A percentile compares a stretch with the other conserved stretches of the same genome.
Conservation (phyloP, 345 rosid genomes). For the Toxicodendron radicans region DNA sequence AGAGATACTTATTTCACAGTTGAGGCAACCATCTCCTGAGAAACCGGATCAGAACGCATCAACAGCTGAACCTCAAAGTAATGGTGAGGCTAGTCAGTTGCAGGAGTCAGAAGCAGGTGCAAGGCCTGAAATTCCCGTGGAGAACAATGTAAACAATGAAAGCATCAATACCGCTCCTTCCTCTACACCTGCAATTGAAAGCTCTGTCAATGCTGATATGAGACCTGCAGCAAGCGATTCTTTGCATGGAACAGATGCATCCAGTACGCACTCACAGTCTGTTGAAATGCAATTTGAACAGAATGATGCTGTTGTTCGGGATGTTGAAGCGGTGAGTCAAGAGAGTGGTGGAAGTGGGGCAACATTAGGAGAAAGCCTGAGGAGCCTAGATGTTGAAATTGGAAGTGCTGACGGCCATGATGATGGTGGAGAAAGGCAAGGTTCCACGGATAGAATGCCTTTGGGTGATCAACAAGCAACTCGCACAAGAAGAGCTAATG, state of each 20-base stretch:
- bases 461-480: slow-evolving; percentile 60
- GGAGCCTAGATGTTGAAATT: slow-evolving; percentile 96
- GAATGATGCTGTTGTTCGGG: slow-evolving; percentile 73
- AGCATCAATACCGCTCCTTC: slow-evolving; percentile 41
- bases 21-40: slow-evolving; percentile 69
- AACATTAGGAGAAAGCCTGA: slow-evolving; percentile 92
- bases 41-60: slow-evolving; percentile 56
- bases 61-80: slow-evolving; percentile 46
- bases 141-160: slow-evolving; percentile 45
- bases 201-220: slow-evolving; percentile 46
- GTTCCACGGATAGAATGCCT: slow-evolving; percentile 55
- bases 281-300: slow-evolving; percentile 91
- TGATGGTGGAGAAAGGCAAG: slow-evolving; percentile 91
- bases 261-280: slow-evolving; percentile 53
- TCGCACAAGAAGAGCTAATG: slow-evolving; percentile 67
- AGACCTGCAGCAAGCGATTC: slow-evolving; percentile 47
- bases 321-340: slow-evolving; percentile 96
- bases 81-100: slow-evolving; percentile 38
- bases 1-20: slow-evolving; percentile 85
- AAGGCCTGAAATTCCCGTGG: slow-evolving; percentile 49
- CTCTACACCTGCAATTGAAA: slow-evolving; percentile 42
- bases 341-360: slow-evolving; percentile 97
- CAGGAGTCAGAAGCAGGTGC: slow-evolving; percentile 48
- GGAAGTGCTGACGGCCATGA: slow-evolving; percentile 99
- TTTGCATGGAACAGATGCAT: slow-evolving; percentile 34